Base-by-base conservation (phyloP, 1,284 basidiomycete genomes). In the Ustilago trichophora region DNA sequence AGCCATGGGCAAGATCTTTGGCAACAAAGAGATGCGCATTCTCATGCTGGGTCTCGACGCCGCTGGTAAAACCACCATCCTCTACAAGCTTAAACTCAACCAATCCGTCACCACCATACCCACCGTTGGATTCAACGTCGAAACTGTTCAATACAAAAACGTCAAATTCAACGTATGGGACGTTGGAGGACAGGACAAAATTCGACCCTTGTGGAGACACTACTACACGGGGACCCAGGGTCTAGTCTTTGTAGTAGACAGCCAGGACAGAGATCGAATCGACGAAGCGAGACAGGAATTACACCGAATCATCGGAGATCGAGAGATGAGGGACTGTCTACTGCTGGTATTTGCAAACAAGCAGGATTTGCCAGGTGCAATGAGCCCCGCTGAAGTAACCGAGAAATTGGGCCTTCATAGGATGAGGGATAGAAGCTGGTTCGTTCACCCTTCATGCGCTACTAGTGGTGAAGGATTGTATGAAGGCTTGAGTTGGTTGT, bases 51-150 rank as follows among this genome's bases (percentile, higher is more conserved):
- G 93, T 83, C 90, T 98, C 77, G 94, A 97, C 82, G 94, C 94
- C 76, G 93, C 93, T 75, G 94, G 93, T 66, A 79, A 75, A 53
- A 79, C 74, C 10, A 78, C 96, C 82, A 98, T 98, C 80, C 86
- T 98, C 76, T 98, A 97, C 87, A 98, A 98, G 87, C 87, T 99
- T 83, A 98, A 98, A 87, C 89, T 98, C 52, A 94, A 94, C 83
- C 95, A 98, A 86, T 97, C 95, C 83, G 95, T 98, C 82, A 98
- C 95, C 71, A 98, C 95, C 70, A 98, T 98, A 83, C 95, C 95
- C 62, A 98, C 95, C 80, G 98, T 98, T 83, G 83, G 83, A 5
- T 84, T 84, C 78, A 84, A 84, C 66, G 83, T 83, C 38, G 83
- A 83, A 53, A 83, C 82, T 3, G 82, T 83, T 2, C 79, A 82